These are phyloP conservation scores for Lagenidium giganteum DNA, from an alignment of 352 stramenopile species.

Conservation along the genomic window DNA sequence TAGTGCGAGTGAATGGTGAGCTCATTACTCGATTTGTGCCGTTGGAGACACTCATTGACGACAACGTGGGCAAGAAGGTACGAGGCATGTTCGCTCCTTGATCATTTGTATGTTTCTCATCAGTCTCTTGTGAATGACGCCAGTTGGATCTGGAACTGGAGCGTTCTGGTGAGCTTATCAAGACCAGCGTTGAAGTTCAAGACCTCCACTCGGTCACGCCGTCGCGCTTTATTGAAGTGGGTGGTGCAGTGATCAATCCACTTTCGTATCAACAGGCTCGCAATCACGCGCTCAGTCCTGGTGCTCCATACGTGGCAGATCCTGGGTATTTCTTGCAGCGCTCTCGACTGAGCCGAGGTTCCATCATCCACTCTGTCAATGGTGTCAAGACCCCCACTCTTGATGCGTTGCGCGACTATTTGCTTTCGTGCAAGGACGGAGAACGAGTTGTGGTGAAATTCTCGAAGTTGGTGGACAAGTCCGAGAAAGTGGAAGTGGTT, in stretches of 20 bases:
- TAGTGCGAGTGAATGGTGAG: slow-evolving; percentile 79
- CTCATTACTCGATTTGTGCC: slow-evolving; percentile 87
- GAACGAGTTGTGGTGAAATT: slow-evolving; percentile 77
- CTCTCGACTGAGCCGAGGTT: slow-evolving; percentile 63
- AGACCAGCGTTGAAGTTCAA: slow-evolving; percentile 46
- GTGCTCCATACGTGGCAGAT: slow-evolving; percentile 70
- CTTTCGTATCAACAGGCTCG: slow-evolving; percentile 84
- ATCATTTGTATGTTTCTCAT: too few relatives aligned
- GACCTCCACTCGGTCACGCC: slow-evolving; percentile 83
- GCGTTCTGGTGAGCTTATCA: slow-evolving; percentile 49
- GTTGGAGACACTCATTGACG: slow-evolving; percentile 78
- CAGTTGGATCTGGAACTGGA: too few relatives aligned
- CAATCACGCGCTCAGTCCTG: slow-evolving; percentile 61
- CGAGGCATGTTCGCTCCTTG: too few relatives aligned
- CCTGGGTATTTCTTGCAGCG: slow-evolving; percentile 84
- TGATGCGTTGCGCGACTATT: slow-evolving; percentile 62
- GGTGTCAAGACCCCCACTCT: slow-evolving; percentile 72
- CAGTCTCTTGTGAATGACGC: too few relatives aligned
- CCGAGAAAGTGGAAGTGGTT: slow-evolving; percentile 70
- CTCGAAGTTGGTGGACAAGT: slow-evolving; percentile 54
- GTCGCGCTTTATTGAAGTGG: slow-evolving; percentile 77
- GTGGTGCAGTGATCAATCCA: slow-evolving; percentile 75
- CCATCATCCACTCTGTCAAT: slow-evolving; percentile 84
- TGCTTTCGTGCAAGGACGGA: slow-evolving; percentile 61
- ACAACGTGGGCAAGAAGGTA: slow-evolving; percentile 67